Percentiles rank a stretch among this genome's conserved stretches.
phyloP scores from a whole-genome alignment of 2,329 filamentous ascomycete genomes.

The Xylaria sp. region DNA sequence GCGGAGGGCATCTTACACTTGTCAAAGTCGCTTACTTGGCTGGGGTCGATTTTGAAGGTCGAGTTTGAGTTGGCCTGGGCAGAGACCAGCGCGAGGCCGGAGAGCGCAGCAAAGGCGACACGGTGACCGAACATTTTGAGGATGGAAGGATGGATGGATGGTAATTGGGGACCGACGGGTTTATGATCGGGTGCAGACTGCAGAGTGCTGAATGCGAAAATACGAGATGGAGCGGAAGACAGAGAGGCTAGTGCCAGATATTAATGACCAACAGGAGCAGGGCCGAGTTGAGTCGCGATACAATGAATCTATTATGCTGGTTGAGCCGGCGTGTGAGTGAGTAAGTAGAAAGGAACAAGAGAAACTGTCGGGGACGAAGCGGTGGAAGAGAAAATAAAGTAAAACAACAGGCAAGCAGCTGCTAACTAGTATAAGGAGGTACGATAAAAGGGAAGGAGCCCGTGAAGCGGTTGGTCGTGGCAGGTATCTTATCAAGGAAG shows the following conservation, averaged over 20 bases:
- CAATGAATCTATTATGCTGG: constrained; percentile 3
- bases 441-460: neutral
- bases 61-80: constrained; percentile 37
- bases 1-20: constrained; percentile 36
- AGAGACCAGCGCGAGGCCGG: constrained; percentile 38
- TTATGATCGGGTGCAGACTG: neutral
- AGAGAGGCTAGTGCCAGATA: constrained; percentile 5
- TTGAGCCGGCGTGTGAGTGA: neutral
- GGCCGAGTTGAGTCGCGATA: constrained; percentile 2
- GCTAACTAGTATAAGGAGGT: neutral
- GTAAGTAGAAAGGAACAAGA: constrained; percentile 2
- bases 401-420: neutral
- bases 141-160: neutral
- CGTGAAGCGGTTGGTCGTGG: neutral
- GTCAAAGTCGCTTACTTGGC: constrained; percentile 22
- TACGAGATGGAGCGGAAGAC: neutral
- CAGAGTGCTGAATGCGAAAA: neutral
- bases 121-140: constrained; percentile 30
- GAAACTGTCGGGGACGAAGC: neutral
- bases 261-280: constrained; percentile 2
- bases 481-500: neutral
- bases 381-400: neutral
- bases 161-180: neutral
- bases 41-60: constrained; percentile 44
- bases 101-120: constrained; percentile 40